phyloP scores from a whole-genome alignment of 495 filamentous ascomycete species.

The Podospora pseudopauciseta region DNA sequence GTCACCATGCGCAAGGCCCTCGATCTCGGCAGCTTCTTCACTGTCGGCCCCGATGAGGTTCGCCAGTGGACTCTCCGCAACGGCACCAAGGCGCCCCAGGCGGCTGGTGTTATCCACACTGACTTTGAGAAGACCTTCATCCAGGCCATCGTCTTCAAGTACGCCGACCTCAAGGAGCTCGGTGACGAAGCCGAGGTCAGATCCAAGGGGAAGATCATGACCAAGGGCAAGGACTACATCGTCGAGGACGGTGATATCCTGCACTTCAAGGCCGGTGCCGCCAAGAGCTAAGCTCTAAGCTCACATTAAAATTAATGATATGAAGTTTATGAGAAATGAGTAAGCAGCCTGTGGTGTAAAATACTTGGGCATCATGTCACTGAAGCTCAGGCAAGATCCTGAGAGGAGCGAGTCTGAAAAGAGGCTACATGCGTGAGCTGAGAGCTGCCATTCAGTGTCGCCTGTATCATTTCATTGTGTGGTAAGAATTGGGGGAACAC shows the following conservation, averaged over 20 bases:
- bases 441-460: neutral
- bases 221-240: constrained; percentile 98
- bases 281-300: constrained; percentile 58
- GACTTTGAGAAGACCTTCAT: constrained; percentile 99
- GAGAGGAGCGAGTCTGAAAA: neutral
- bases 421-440: neutral
- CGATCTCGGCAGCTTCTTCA: constrained; percentile 93
- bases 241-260: constrained; percentile 73
- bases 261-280: constrained; percentile 93
- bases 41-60: constrained; percentile 92
- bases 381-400: neutral
- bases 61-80: constrained; percentile 98
- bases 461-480: neutral
- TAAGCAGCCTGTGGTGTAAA: neutral
- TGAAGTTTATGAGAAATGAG: constrained; percentile 15
- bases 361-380: neutral
- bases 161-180: constrained; percentile 67
- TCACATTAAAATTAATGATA: constrained; percentile 18
- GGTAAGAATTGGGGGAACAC: neutral
- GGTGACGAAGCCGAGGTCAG: constrained; percentile 87
- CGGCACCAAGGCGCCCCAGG: constrained; percentile 93
- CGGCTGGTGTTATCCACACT: constrained; percentile 95
- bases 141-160: constrained; percentile 91
- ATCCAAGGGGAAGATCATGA: constrained; percentile 93
- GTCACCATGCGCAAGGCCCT: constrained; percentile 90